Base-by-base conservation (phyloP, 1,284 basidiomycete species). In the Cerioporus squamosus region DNA sequence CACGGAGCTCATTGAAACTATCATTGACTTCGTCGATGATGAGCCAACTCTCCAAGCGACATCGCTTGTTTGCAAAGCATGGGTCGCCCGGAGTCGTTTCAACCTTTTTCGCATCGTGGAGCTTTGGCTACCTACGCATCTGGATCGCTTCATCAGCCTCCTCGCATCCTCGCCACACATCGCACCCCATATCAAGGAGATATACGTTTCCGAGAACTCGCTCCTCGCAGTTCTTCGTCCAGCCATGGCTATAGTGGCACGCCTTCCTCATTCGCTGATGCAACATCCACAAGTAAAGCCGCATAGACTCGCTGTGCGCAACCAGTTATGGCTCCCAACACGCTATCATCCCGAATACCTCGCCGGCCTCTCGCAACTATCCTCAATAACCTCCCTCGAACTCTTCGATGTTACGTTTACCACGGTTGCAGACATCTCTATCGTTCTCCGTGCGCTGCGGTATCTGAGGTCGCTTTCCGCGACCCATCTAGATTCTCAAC, bases 1-100 rank as follows among this genome's bases (percentile, higher is more conserved):
- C 12, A 51, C 60, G 12, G 66, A 67, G 43, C 46, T 67, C 43
- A 53, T 50, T 22, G 66, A 67, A 42, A 44, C 61, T 12, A 55
- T 61, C 12, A 66, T 67, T 23, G 66, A 67, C 55, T 44, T 45
- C 7, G 22, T 66, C n/a, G 45, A 59, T 31, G 62, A 67, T 38
- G 55, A 63, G 33, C 26, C 36, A 6, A 47, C 62, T 2, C 55
- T 66, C 17, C 51, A 44, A 3, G 43, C 52, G 2, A 64, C 64
- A 7, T 57, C 66, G 2, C 44, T 66, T 4, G 61, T 63, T 12
- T 64, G 61, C 59, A 58, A 48, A 39, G 55, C 51, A 23, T 67
- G 64, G 64, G 47, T 62, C 2, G 48, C 60, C 5, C 45, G 62
- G 14, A 63, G 62, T 44, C 64, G 60, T 5, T 58, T 58, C 48